Evolutionary conservation across 495 filamentous ascomycete genomes (phyloP), one percentile per base, ranked within the genome.

Genomic region (Penicillium crystallinum): DNA sequence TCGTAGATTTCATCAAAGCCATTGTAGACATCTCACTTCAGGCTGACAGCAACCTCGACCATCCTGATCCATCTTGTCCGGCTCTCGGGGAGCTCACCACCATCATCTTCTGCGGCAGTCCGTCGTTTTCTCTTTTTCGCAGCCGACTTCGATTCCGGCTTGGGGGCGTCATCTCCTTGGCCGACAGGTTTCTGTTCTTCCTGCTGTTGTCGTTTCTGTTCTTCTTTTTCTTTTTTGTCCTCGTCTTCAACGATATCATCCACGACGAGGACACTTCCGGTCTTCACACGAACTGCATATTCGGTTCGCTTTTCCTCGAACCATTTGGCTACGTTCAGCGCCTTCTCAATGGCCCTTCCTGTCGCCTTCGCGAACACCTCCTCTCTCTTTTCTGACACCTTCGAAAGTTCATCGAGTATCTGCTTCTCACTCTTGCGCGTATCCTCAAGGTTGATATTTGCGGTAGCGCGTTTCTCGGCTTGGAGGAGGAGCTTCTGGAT

Each of bases 361-460:
- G 88, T 91, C 14, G 82, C 92, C 49, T 91, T 87, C 10, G 96
- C 56, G 34, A 85, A 69, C 6, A 96, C 84, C 56, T 86, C 81
- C 55, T 82, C 82, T 30, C 73, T 48, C 52, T 63, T 54, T 40
- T 75, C 68, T 2, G 61, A 57, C 27, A 67, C 68, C 11, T 76
- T 63, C 4, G 75, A 74, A 34, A 73, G 41, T 54, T 63, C 56
- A 53, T 70, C 56, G 67, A 69, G 52, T 33, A 65, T 63, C 57
- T 70, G 61, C 23, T 64, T 47, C 30, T 75, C 53, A 63, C 68
- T 46, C 69, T 70, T 75, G 34, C 69, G 72, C n/a, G 66, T 67
- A 17, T 67, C 57, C 15, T 70, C 59, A 0, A 73, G 62, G 41
- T 63, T 62, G 33, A 68, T 64, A 45, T 73, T 72, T 25, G 66